A percentile compares a stretch with the other conserved stretches of the same genome.
These are phyloP conservation scores for Tetrahymena borealis DNA, from an alignment of 73 alveolate species.

Conservation along the genomic window DNA sequence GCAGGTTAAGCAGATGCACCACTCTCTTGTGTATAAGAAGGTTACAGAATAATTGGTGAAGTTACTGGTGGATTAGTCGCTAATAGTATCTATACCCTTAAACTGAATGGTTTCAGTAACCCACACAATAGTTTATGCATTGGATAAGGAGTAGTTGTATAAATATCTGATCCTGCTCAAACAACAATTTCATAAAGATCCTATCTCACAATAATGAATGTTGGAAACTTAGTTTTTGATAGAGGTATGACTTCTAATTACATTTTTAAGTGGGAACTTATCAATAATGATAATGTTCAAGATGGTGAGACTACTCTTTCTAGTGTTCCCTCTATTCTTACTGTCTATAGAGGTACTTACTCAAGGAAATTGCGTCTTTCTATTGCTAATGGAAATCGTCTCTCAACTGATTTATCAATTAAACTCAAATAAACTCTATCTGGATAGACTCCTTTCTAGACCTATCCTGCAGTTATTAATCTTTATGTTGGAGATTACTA, in stretches of 20 bases:
- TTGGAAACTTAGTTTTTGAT: not conserved
- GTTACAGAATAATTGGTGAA: not conserved
- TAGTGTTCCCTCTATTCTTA: not conserved
- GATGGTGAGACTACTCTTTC: not conserved
- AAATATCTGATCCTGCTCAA: not conserved
- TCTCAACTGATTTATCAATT: not conserved
- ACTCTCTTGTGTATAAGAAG: not conserved
- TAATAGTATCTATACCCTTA: not conserved
- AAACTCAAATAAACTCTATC: not conserved
- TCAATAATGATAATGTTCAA: not conserved
- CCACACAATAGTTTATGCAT: not conserved
- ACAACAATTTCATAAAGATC: not conserved
- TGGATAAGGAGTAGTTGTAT: not conserved
- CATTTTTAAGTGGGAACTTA: not conserved
- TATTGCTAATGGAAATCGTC: not conserved
- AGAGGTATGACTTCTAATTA: not conserved
- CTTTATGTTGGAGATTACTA: not conserved
- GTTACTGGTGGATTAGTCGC: not conserved
- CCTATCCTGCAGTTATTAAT: not conserved
- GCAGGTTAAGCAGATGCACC: not conserved
- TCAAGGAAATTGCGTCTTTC: not conserved
- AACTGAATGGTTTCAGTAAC: not conserved
- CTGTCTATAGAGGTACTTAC: not conserved
- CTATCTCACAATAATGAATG: not conserved
- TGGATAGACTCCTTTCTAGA: not conserved